Base-by-base conservation (phyloP, 345 rosid genomes). In the Syzygium aqueum region DNA sequence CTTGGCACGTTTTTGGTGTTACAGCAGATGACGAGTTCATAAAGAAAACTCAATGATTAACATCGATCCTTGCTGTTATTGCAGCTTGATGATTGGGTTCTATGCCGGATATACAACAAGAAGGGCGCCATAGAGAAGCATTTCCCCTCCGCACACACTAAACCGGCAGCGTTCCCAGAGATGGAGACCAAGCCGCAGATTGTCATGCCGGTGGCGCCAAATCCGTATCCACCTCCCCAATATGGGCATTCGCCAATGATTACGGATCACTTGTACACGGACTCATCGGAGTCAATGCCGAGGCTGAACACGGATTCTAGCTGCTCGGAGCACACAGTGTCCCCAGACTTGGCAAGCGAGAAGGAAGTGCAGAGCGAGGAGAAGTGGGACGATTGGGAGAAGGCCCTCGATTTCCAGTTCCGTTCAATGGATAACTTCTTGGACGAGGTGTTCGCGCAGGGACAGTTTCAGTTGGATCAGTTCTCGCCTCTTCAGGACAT, bases 81-180 rank as follows among this genome's bases (percentile, higher is more conserved):
- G 88, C 95, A 96, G 98, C 95, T 96, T 59, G 98, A 96, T 84
- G 97, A 96, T 85, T 96, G 97, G 97, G 98, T 95, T 6, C 86
- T 96, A 7, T 96, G 97, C 82, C 94, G 98, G 80, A 91, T 96
- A 85, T 95, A 96, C 92, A 96, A 96, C 93, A 95, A 96, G 93
- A 96, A 95, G 84, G 98, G 98, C 22, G 90, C 87, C 86, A 88
- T 94, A 57, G 98, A 96, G 89, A 95, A 92, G 89, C 87, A 92
- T 85, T 77, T 27, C 3, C 90, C 91, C 52, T 15, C 77, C 91
- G 89, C 15, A 89, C 86, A 28, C 5, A 8, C 4, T 30, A 92
- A 89, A 61, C 84, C 89, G 21, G 43, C n/a, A 22, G 63, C 67
- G 8, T 85, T 84, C 25, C 54, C 85, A 1, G 94, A 90, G 65